phyloP scores from a whole-genome alignment of 2,329 filamentous ascomycete genomes.

The Cordyceps cateniannulata region DNA sequence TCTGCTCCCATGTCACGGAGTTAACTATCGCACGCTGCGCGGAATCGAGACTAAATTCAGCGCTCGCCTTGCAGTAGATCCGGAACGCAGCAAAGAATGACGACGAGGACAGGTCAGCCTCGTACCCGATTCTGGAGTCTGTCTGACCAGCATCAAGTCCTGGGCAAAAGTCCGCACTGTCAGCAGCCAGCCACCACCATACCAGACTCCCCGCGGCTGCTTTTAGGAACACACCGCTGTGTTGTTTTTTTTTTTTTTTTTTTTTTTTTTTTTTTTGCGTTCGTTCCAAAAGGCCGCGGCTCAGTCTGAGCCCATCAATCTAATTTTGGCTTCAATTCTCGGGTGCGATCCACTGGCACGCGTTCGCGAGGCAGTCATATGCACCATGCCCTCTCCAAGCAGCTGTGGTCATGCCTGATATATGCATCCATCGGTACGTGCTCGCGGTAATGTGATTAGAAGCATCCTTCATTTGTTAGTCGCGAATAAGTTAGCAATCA shows the following conservation, averaged over 20 bases:
- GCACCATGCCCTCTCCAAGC: neutral
- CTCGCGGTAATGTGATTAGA: neutral
- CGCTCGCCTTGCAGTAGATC: neutral
- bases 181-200: slow-evolving; percentile 3
- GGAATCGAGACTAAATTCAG: neutral
- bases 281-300: neutral
- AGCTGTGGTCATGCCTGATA: neutral
- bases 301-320: too few species aligned
- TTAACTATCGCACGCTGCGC: neutral
- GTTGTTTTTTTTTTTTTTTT: neutral
- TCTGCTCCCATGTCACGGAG: neutral
- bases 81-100: neutral
- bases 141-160: neutral
- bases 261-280: neutral
- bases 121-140: neutral
- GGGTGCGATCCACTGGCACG: neutral
- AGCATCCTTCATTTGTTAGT: neutral
- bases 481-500: neutral
- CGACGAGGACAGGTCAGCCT: neutral
- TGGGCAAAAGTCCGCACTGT: neutral
- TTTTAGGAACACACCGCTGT: neutral
- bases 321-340: neutral
- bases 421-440: neutral
- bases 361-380: neutral
- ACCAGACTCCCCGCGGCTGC: slow-evolving; percentile 1